phyloP scores from a whole-genome alignment of 257 asterid genomes.

The Solanum bukasovii region DNA sequence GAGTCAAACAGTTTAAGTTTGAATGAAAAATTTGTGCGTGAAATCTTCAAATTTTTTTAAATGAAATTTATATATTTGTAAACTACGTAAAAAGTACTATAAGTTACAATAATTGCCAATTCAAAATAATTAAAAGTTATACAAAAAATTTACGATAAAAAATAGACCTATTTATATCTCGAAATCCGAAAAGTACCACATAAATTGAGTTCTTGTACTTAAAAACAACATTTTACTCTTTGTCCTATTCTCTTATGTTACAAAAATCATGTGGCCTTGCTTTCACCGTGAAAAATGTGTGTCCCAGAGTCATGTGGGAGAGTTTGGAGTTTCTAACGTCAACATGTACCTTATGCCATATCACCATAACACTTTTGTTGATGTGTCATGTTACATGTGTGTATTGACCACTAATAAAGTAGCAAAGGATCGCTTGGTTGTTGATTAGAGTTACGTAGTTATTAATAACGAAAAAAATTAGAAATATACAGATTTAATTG shows the following conservation, averaged over 20 bases:
- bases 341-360: not conserved
- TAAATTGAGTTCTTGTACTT: not conserved
- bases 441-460: not conserved
- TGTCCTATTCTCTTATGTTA: not conserved
- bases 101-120: no score
- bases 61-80: no score
- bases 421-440: rapidly evolving
- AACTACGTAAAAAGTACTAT: no score
- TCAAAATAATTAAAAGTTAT: no score
- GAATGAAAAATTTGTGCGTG: no score
- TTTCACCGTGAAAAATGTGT: not conserved
- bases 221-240: not conserved
- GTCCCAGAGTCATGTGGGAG: not conserved
- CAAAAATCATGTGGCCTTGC: not conserved
- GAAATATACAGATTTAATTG: no score
- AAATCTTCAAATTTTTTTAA: no score
- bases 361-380: not conserved
- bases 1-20: no score
- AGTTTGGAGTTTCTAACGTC: not conserved
- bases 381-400: not conserved
- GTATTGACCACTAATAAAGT: not conserved
- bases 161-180: rapidly evolving
- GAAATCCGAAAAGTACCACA: rapidly evolving
- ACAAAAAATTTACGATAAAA: no score
- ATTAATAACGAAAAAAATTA: no score